Evolutionary conservation across 352 stramenopile genomes (phyloP).

Genomic region (Globisporangium paroecandrum): DNA sequence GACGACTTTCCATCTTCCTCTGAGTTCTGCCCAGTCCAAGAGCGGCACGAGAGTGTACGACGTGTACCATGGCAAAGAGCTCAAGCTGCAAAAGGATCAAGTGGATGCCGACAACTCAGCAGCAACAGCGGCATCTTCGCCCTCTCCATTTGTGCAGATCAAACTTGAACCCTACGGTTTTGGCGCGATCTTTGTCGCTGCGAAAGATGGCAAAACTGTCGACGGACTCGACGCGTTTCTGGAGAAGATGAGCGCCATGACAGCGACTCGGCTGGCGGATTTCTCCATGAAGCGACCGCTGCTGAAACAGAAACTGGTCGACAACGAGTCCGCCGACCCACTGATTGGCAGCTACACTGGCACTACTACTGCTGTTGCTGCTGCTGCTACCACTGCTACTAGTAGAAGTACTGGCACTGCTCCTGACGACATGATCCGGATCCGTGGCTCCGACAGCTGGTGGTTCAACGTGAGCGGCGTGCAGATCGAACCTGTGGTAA

Average conservation of each 20-base stretch:
- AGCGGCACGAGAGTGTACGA: conserved; percentile 44
- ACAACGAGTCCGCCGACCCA: not conserved
- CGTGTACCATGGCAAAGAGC: conserved; percentile 53
- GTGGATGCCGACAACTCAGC: not conserved
- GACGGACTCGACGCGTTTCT: conserved; percentile 43
- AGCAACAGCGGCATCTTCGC: not conserved
- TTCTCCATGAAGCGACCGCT: conserved; percentile 39
- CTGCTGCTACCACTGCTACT: not conserved
- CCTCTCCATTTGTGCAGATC: conserved; percentile 22
- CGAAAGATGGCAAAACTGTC: conserved; percentile 7
- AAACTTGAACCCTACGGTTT: conserved; percentile 58
- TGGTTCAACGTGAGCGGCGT: conserved; percentile 82
- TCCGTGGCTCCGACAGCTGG: conserved; percentile 49
- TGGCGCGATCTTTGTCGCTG: conserved; percentile 43
- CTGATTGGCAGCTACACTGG: not conserved
- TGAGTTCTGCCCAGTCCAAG: conserved; percentile 21
- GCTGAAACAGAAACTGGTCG: conserved; percentile 38
- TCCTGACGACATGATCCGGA: conserved; percentile 37
- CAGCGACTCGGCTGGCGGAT: conserved; percentile 35
- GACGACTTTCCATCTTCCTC: conserved; percentile 30
- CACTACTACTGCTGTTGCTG: not conserved
- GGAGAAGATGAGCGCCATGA: conserved; percentile 45
- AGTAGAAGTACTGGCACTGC: not conserved
- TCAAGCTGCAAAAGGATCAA: conserved; percentile 20
- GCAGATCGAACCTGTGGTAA: conserved; percentile 71